Base-by-base conservation (phyloP, 306 rosid species). In the Prosopis cineraria region DNA sequence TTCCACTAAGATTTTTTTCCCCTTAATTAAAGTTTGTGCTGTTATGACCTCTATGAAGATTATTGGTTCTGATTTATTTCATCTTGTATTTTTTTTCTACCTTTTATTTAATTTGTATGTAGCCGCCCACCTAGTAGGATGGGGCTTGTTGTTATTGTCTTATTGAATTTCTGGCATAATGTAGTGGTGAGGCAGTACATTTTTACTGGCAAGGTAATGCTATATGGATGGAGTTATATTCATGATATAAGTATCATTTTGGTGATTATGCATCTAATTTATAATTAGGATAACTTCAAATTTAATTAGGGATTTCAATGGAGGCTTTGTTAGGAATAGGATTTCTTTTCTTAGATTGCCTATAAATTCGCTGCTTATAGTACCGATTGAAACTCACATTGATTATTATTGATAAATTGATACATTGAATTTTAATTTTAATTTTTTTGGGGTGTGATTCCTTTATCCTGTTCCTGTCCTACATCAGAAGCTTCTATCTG, bases 401-500 rank as follows among this genome's bases (percentile, higher is more conserved):
- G 70, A 65, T 36, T 39, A 39, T 11, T 20, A 66, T 37, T 10
- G 71, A 20, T 66, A 39, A 66, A 34, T 65, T 36, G 17, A 36
- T 36, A 36, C 13, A 10, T 19, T 36, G 30, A 36, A n/a, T 36
- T 56, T 55, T 55, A n/a, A n/a, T n/a, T n/a, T n/a, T n/a, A n/a
- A n/a, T n/a, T 1, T 4, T 66, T 20, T 66, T 62, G n/a, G 33
- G 6, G n/a, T n/a, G 12, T 66, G 6, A 9, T 39, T 66, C 47
- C 5, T 66, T 66, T 39, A 39, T 39, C 33, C 30, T 20, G 47
- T 37, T 39, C 31, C 31, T 20, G 31, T 66, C 30, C 29, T 39
- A 22, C 52, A 5, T 39, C 34, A 66, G 17, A 3, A 41, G 63
- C 53, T 78, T 78, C 64, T 52, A 6, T 65, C 62, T 53, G 68